These are phyloP conservation scores for Colletotrichum sp. DNA, from an alignment of 2,329 filamentous ascomycete species.

Conservation along the genomic window DNA sequence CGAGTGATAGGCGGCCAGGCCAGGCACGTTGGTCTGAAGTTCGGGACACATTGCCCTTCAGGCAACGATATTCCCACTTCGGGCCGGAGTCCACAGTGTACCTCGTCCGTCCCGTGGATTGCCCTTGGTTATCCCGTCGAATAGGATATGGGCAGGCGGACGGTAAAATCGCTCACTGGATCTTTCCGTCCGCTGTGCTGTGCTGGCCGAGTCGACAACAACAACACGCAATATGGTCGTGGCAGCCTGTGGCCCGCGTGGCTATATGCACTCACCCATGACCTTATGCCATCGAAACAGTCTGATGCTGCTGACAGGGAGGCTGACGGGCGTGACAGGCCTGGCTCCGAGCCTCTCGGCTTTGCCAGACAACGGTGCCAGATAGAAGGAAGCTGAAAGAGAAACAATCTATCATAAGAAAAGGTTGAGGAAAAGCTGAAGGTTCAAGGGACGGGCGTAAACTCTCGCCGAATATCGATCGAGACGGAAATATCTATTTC, in stretches of 20 bases:
- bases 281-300: neutral
- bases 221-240: neutral
- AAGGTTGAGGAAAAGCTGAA: neutral
- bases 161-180: constrained; percentile 7
- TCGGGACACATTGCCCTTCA: neutral
- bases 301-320: neutral
- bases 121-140: neutral
- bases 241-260: neutral
- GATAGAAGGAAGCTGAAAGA: neutral
- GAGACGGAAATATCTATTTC: neutral
- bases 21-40: neutral
- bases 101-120: neutral
- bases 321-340: neutral
- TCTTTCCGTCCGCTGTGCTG: neutral
- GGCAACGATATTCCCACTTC: neutral
- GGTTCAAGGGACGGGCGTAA: neutral
- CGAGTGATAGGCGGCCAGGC: neutral
- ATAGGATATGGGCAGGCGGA: neutral
- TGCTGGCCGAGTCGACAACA: neutral
- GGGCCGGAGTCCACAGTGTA: neutral
- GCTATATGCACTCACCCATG: neutral
- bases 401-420: neutral
- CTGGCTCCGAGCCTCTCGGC: neutral
- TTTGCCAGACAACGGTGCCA: neutral
- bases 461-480: neutral